phyloP scores from a whole-genome alignment of 768 basidiomycete genomes.

The Amylocystis lapponica region DNA sequence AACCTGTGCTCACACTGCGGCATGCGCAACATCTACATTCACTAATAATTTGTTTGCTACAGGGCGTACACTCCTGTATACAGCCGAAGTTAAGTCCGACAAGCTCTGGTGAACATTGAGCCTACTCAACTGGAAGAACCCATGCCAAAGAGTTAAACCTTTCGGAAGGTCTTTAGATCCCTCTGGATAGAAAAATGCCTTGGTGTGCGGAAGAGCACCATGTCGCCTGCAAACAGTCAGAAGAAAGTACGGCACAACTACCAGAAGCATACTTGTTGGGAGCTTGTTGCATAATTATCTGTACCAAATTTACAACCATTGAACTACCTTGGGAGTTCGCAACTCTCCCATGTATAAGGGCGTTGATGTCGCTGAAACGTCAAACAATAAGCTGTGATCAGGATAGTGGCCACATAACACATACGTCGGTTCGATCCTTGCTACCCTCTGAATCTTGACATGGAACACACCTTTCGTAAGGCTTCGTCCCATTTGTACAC shows the following conservation, averaged over 20 bases:
- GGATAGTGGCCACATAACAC: not conserved
- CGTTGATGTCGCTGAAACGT: not conserved
- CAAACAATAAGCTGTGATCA: not conserved
- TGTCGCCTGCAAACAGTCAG: constrained; percentile 5
- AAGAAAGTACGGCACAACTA: not conserved
- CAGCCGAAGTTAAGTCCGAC: too few species aligned
- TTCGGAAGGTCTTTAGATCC: not conserved
- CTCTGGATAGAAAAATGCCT: constrained; percentile 7
- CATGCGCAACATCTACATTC: constrained; percentile 15
- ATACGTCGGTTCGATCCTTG: constrained; percentile 6
- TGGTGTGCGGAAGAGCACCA: constrained; percentile 8
- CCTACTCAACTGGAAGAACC: constrained; percentile 17
- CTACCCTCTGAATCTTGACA: constrained; percentile 7
- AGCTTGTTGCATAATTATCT: constrained; percentile 15
- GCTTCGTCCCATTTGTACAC: constrained; percentile 1
- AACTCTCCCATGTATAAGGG: not conserved
- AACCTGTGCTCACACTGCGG: constrained; percentile 11
- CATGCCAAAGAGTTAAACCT: constrained; percentile 10
- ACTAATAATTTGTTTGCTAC: constrained; percentile 6
- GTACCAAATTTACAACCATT: constrained; percentile 12
- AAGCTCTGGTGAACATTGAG: too few species aligned
- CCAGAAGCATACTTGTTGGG: constrained; percentile 8
- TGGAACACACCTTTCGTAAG: not conserved
- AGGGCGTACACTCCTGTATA: constrained; percentile 18
- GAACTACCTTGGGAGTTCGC: constrained; percentile 1